These are phyloP conservation scores for Epichloe baconii DNA, from an alignment of 2,329 filamentous ascomycete species.

Conservation along the genomic window DNA sequence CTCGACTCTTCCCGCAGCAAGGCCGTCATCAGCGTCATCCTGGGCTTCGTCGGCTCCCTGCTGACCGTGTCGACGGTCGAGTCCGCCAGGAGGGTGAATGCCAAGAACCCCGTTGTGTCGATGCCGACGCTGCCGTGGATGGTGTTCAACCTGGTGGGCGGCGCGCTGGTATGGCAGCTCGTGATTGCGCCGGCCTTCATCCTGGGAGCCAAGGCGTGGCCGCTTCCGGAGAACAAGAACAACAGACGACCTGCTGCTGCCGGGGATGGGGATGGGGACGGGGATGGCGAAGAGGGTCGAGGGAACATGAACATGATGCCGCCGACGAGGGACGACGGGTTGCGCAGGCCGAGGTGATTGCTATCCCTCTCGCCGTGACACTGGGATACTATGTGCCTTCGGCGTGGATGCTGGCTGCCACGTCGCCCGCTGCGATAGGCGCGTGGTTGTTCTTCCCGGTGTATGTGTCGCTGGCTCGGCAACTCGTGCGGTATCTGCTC, in stretches of 20 bases:
- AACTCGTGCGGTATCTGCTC: slow-evolving; percentile 18
- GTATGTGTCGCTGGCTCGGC: slow-evolving; percentile 32
- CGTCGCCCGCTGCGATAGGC: slow-evolving; percentile 22
- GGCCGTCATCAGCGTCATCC: slow-evolving; percentile 27
- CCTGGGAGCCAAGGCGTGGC: slow-evolving; percentile 25
- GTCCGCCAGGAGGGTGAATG: slow-evolving; percentile 30
- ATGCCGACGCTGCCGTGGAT: slow-evolving; percentile 31
- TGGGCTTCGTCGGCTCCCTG: slow-evolving; percentile 33
- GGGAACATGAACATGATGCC: neutral
- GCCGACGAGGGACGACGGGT: slow-evolving; percentile 12
- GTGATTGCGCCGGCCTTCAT: slow-evolving; percentile 37
- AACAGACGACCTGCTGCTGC: neutral
- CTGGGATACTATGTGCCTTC: slow-evolving; percentile 35
- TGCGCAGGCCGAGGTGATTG: slow-evolving; percentile 39
- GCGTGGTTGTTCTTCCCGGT: slow-evolving; percentile 41
- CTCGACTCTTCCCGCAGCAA: slow-evolving; percentile 26
- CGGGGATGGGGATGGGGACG: neutral
- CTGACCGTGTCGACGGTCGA: slow-evolving; percentile 37
- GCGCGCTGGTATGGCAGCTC: slow-evolving; percentile 38
- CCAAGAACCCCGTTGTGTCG: slow-evolving; percentile 21
- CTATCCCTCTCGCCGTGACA: slow-evolving; percentile 36
- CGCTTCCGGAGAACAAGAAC: neutral
- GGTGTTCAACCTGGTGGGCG: slow-evolving; percentile 34
- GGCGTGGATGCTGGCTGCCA: slow-evolving; percentile 27
- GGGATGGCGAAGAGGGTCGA: neutral